Evolutionary conservation across 2,329 filamentous ascomycete genomes (phyloP), one percentile per base, ranked within the genome.

Genomic region (Clonostachys rhizophaga): DNA sequence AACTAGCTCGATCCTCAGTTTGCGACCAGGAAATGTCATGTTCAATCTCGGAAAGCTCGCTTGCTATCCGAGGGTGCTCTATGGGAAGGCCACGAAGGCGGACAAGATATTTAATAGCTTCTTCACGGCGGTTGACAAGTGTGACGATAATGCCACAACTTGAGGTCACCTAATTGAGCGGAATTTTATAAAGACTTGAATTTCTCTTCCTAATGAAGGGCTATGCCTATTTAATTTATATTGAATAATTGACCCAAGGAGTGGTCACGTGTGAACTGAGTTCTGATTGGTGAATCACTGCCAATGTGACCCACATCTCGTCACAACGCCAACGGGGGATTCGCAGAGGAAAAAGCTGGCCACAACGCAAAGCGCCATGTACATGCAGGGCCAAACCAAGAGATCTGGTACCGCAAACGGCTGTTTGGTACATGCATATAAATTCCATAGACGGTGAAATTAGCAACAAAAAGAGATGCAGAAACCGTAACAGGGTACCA

Each of bases 401-500:
- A 54, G 8, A 63, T 50, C 39, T 63, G 59, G 20, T 61, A 66
- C 34, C 62, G 61, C 5, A 58, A 42, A 5, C 43, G 14, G 34
- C 55, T 54, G 11, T 50, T 36, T 5, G 55, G 50, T n/a, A 69
- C 50, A 43, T 64, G 56, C 11, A 58, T 41, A 43, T 57, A 63
- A 42, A 58, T 52, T 9, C 64, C 69, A 17, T 66, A 68, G 6
- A 67, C 63, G 18, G 54, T 57, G 45, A 72, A 64, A 1, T 44
- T 39, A 16, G 62, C 54, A 1, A 62, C 45, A 5, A 59, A 60
- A 36, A 68, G 53, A 13, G 58, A 54, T 2, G 69, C 49, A 1
- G 61, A 45, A 60, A 72, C 66, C n/a, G 56, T 57, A 2, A 70
- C 60, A 35, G 47, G 60, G 52, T 65, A 70, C 67, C 65, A 70